Evolutionary conservation across 139 green algal species (phyloP), one percentile per base, ranked within the genome.

Genomic region (Edaphochlamys debaryana): DNA sequence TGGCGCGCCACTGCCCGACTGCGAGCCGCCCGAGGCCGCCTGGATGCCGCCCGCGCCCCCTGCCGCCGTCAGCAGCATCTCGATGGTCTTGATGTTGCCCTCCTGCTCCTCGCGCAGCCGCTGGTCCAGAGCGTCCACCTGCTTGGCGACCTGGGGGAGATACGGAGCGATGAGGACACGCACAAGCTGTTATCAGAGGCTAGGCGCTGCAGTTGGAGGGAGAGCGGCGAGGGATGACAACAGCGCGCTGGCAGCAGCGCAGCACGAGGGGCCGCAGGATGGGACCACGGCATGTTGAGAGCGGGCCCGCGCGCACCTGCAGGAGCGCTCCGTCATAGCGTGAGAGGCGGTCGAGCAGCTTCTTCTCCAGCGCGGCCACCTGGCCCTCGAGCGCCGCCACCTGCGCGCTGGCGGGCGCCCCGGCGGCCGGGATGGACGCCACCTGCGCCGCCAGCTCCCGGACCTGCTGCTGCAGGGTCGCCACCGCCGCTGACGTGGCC

Each of bases 51-150:
- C n/a, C 56, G 56, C 56, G 1, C 67, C 67, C 0, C 45, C 30
- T 2, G 71, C 71, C n/a, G 64, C 69, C 48, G 75, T 66, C 42
- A 91, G n/a, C 48, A 91, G 58, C 36, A 86, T 76, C 85, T 89
- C 79, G 34, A 91, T 64, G 22, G 84, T 79, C 50, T 74, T 85
- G 9, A 89, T 58, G 54, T 66, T 86, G 22, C 50, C 69, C 48
- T 91, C 85, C 67, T 88, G 85, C 69, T 92, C 89, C 34, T 90
- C 86, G 15, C 79, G 67, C 36, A 90, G 66, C n/a, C 82, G 72
- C 30, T 40, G 40, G 54, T 92, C 89, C 62, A 92, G 71, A 37
- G 88, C 70, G 50, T 92, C 89, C 45, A 92, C 89, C 67, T 92
- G 89, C 22, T 84, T 81, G 4, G 89, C 89, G 8, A 92, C 89